These are phyloP conservation scores for Eucalyptus guilfoylei DNA, from an alignment of 345 rosid genomes.

Conservation along the genomic window DNA sequence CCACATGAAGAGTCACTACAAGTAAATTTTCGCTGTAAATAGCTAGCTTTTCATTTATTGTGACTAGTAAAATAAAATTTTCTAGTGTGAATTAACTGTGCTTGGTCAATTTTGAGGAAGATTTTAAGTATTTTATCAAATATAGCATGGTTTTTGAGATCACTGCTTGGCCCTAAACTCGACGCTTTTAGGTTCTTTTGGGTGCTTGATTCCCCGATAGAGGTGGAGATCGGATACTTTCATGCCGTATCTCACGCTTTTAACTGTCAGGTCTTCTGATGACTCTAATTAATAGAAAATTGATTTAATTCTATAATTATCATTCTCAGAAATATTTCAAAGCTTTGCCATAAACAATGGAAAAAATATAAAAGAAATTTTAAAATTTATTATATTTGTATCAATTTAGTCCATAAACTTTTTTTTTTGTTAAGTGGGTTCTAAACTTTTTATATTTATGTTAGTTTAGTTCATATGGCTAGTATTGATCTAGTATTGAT, in stretches of 20 bases:
- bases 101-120: neutral
- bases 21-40: neutral
- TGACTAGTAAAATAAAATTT: neutral
- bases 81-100: neutral
- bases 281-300: neutral
- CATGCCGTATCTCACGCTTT: fast-evolving
- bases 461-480: too few species aligned
- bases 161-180: neutral
- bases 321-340: neutral
- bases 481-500: too few species aligned
- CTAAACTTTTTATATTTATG: too few species aligned
- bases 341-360: too few species aligned
- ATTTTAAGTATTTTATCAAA: neutral
- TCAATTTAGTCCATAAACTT: too few species aligned
- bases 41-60: neutral
- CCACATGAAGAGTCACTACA: neutral
- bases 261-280: too few species aligned
- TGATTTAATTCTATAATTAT: neutral
- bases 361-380: too few species aligned
- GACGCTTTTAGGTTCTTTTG: neutral
- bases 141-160: neutral
- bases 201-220: neutral
- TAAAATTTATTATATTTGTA: too few species aligned
- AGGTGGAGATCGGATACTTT: neutral
- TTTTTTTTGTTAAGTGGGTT: too few species aligned